Conservation (phyloP, 495 filamentous ascomycete genomes). For the Hypoxylon perforatum region DNA sequence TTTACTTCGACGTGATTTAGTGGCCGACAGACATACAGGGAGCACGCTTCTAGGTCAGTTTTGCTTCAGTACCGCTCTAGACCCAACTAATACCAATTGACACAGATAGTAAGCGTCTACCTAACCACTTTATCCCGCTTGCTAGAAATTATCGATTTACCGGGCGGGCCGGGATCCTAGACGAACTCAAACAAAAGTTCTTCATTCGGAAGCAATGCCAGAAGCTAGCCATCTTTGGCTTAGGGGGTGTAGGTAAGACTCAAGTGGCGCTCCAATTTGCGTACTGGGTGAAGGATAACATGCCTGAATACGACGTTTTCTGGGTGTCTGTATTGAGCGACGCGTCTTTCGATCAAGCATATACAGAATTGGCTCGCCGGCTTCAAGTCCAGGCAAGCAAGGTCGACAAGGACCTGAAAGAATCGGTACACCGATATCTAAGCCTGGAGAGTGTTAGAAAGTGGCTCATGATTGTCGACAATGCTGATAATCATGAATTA, state of each 20-base stretch:
- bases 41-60: too few relatives aligned
- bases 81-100: too few relatives aligned
- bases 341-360: constrained; percentile 58
- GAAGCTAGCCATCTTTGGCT: constrained; percentile 52
- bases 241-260: constrained; percentile 63
- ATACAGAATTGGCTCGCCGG: constrained; percentile 48
- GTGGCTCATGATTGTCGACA: constrained; percentile 50
- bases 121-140: constrained; percentile 30
- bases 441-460: constrained; percentile 11
- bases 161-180: constrained; percentile 30
- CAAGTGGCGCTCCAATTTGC: constrained; percentile 61
- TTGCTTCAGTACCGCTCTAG: too few relatives aligned
- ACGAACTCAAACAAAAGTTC: constrained; percentile 20
- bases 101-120: too few relatives aligned
- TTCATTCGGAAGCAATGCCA: constrained; percentile 14
- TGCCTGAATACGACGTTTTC: constrained; percentile 57
- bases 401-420: constrained; percentile 29
- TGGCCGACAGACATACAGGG: too few relatives aligned
- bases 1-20: too few relatives aligned
- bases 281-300: constrained; percentile 48
- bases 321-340: constrained; percentile 58
- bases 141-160: constrained; percentile 38
- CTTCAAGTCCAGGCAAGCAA: constrained; percentile 22
- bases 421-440: constrained; percentile 30
- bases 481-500: constrained; percentile 44